phyloP scores from a whole-genome alignment of 176 grass and related monocot genomes.

The Microstegium vimineum region DNA sequence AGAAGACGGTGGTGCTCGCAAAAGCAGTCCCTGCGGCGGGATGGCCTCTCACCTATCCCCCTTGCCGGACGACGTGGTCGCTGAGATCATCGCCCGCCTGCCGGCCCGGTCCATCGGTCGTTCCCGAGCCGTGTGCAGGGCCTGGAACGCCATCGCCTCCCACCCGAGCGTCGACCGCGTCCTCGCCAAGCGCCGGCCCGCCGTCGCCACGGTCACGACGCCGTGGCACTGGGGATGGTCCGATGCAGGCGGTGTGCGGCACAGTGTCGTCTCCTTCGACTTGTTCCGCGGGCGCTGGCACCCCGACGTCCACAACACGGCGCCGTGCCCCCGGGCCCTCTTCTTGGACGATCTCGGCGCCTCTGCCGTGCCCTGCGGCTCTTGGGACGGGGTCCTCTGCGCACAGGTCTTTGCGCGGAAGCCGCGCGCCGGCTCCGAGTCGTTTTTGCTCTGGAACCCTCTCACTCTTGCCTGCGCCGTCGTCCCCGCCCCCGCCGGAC shows the following conservation, averaged over 20 bases:
- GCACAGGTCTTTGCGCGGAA: not conserved
- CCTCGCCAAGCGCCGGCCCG: not conserved
- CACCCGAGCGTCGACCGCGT: not conserved
- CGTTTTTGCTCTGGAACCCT: not conserved
- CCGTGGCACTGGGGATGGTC: no score
- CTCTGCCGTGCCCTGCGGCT: not conserved
- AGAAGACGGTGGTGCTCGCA: no score
- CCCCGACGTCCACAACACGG: not conserved
- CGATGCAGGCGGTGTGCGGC: no score
- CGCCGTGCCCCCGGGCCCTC: not conserved
- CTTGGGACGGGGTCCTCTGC: not conserved
- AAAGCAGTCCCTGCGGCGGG: not conserved
- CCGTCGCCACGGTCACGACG: not conserved
- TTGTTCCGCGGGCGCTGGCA: not conserved
- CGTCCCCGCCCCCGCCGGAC: not conserved
- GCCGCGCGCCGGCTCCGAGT: not conserved
- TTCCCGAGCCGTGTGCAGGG: not conserved
- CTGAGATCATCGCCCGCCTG: constrained; percentile 1
- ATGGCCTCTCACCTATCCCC: no score
- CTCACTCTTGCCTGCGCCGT: not conserved
- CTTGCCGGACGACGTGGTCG: not conserved
- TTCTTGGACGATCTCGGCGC: no score
- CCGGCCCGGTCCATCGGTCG: not conserved
- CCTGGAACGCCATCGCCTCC: not conserved
- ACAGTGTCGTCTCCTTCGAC: not conserved